phyloP scores from a whole-genome alignment of 768 basidiomycete genomes.

The Boletus fagicola region DNA sequence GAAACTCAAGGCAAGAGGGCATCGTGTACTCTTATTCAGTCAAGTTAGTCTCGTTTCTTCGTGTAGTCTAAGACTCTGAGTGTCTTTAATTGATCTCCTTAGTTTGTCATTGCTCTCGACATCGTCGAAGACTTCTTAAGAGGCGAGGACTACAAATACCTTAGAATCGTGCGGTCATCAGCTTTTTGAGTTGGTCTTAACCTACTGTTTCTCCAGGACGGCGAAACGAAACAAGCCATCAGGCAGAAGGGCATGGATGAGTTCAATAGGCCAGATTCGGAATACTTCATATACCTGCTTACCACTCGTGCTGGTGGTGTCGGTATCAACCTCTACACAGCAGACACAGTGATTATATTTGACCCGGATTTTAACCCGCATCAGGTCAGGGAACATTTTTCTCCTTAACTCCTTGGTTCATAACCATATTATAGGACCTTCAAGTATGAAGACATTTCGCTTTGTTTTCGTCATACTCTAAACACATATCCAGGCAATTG shows the following conservation, averaged over 20 bases:
- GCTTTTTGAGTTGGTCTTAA: not conserved
- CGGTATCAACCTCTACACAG: conserved; percentile 87
- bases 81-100: conserved; percentile 1
- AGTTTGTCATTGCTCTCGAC: conserved; percentile 89
- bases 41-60: conserved; percentile 52
- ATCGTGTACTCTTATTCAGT: conserved; percentile 89
- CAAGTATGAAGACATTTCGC: conserved; percentile 57
- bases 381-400: conserved; percentile 49
- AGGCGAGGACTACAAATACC: conserved; percentile 77
- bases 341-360: conserved; percentile 90
- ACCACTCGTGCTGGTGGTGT: conserved; percentile 93
- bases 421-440: conserved; percentile 54
- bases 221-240: conserved; percentile 77
- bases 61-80: not conserved
- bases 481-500: conserved; percentile 67
- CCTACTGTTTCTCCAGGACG: conserved; percentile 57
- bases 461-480: conserved; percentile 1
- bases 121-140: conserved; percentile 84
- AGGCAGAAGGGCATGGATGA: conserved; percentile 95
- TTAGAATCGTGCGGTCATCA: conserved; percentile 60
- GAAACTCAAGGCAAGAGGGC: conserved; percentile 79
- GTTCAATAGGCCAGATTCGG: conserved; percentile 86
- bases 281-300: conserved; percentile 87
- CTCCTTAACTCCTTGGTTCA: conserved; percentile 11
- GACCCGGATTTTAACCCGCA: conserved; percentile 99